A percentile compares a stretch with the other conserved stretches of the same genome.
These are phyloP conservation scores for Phytophthora lateralis DNA, from an alignment of 352 stramenopile species.

Conservation along the genomic window DNA sequence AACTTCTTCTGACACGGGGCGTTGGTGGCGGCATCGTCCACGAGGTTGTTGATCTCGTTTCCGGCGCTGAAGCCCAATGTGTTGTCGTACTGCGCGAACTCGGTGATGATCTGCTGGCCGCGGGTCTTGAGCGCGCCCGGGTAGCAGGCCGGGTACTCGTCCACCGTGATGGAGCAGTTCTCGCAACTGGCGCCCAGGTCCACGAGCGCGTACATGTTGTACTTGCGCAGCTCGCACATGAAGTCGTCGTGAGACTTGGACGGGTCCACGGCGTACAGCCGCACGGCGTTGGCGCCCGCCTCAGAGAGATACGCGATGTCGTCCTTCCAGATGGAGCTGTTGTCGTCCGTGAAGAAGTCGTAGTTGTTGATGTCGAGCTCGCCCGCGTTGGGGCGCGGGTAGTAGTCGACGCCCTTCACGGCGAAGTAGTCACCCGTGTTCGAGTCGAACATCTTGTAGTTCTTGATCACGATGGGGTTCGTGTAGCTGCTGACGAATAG, in stretches of 20 bases:
- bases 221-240: conserved; percentile 78
- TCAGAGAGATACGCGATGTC: conserved; percentile 70
- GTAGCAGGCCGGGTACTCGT: conserved; percentile 67
- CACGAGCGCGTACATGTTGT: conserved; percentile 78
- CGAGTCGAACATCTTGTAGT: conserved; percentile 82
- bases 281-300: conserved; percentile 76
- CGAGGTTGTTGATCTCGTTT: conserved; percentile 86
- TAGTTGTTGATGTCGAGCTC: conserved; percentile 72
- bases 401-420: conserved; percentile 87
- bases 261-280: conserved; percentile 86
- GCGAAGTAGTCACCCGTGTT: conserved; percentile 72
- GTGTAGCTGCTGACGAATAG: conserved; percentile 36
- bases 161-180: conserved; percentile 61
- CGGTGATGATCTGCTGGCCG: conserved; percentile 75
- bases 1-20: conserved; percentile 91
- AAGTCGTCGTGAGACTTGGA: conserved; percentile 82
- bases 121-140: conserved; percentile 62
- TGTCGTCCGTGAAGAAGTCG: conserved; percentile 87
- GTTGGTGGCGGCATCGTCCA: conserved; percentile 49
- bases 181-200: conserved; percentile 66
- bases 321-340: conserved; percentile 65
- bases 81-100: conserved; percentile 89
- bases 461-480: conserved; percentile 63
- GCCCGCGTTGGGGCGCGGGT: conserved; percentile 83
- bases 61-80: conserved; percentile 76